These are phyloP conservation scores for Dalbergia oliveri DNA, from an alignment of 306 rosid species.

Conservation along the genomic window DNA sequence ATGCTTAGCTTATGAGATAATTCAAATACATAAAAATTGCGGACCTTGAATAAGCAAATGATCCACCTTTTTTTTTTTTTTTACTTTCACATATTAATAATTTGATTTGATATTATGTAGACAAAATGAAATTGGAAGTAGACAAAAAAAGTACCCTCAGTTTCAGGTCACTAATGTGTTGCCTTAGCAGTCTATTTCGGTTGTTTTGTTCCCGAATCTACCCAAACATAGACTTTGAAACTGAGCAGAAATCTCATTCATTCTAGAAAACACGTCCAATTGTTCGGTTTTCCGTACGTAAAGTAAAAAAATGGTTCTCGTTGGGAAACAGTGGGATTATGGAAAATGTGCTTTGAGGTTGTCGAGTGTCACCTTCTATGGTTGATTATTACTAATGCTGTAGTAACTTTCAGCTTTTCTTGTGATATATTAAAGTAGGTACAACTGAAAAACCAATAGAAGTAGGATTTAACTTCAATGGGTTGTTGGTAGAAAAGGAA, in stretches of 20 bases:
- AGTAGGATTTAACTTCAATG: too few species aligned
- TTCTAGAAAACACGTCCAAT: background rate
- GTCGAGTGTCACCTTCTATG: background rate
- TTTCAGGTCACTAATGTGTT: background rate
- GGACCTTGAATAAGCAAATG: background rate
- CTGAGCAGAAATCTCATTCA: conserved; percentile 4
- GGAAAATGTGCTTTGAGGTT: background rate
- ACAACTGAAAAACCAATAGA: too few species aligned
- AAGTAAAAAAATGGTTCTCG: background rate
- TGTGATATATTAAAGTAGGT: too few species aligned
- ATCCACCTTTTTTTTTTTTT: background rate
- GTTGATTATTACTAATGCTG: background rate
- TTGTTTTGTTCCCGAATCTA: background rate
- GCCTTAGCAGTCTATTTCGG: background rate
- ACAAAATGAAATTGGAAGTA: background rate
- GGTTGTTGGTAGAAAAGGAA: too few species aligned
- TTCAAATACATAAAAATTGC: background rate
- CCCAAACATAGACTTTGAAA: background rate
- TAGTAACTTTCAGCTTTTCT: background rate
- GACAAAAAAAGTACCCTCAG: background rate
- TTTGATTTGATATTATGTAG: background rate
- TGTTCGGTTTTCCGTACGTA: background rate
- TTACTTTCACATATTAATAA: background rate
- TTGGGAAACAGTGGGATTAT: background rate
- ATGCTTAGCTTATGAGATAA: background rate